Evolutionary conservation across 2,329 filamentous ascomycete genomes (phyloP), one percentile per base, ranked within the genome.

Genomic region (Hymenotorrendiella dingleyae): DNA sequence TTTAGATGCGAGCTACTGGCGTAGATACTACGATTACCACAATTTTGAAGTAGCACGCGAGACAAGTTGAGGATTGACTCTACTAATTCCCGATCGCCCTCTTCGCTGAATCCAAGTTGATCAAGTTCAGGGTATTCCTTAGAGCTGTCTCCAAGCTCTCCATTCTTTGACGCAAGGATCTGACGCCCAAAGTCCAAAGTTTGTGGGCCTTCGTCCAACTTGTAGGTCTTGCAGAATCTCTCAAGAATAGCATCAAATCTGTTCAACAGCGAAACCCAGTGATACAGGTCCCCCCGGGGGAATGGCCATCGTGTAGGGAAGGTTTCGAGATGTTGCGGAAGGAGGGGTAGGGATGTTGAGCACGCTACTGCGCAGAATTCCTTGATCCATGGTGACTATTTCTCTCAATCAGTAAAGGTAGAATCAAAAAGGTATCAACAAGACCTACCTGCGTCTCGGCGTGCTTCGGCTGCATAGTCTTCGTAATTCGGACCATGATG

Each of bases 181-280:
- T 76, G 76, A 56, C 74, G 76, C 48, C 72, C 73, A 57, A 97
- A 95, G 21, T 86, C 78, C 54, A 80, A 76, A 35, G 72, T 78
- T 65, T 98, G 94, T 2, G 89, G 88, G 1, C 87, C 88, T 45
- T 84, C 76, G 48, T 80, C 78, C 43, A 98, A 72, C 48, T 80
- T 80, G 67, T 98, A 98, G 52, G 80, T 82, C 43, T 78, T 73
- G 64, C 82, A 88, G 62, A 94, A 89, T 28, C 79, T 72, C 56
- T 94, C 87, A 29, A 98, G 70, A 51, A 97, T 81, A 58, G 78
- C 79, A 65, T 98, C 93, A 65, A 98, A 97, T 45, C 89, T 83
- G 64, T 98, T 94, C 47, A 98, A 69, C 19, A 95, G 76, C 21
- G 86, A 83, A 54, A 98, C 96, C 94, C 94, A 98, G 71, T 98